Conservation (phyloP, 1,284 basidiomycete species). For the Ustilago bromivora region DNA sequence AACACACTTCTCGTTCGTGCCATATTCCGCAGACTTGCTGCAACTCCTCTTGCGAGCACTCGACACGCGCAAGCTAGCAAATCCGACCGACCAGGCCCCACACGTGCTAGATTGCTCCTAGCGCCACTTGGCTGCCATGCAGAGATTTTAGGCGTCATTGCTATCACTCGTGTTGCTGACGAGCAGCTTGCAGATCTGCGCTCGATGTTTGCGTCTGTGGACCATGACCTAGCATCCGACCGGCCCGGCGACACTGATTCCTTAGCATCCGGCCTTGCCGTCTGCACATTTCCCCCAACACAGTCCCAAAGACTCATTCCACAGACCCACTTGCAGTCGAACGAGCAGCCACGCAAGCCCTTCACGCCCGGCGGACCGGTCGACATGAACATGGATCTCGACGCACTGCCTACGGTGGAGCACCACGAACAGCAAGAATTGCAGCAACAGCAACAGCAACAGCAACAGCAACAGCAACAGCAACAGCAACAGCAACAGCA, state of each 20-base stretch:
- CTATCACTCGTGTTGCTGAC: conserved; percentile 6
- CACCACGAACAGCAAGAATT: background rate
- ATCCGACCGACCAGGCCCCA: background rate
- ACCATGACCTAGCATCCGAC: background rate
- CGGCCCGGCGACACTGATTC: background rate
- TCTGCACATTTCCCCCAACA: conserved; percentile 13
- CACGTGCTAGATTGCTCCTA: conserved; percentile 15
- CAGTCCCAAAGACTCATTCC: background rate
- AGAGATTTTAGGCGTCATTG: conserved; percentile 12
- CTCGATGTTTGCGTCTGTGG: conserved; percentile 4
- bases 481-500: background rate
- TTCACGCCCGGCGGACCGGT: conserved; percentile 2
- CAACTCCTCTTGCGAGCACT: conserved; percentile 19
- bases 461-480: background rate
- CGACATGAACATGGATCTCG: conserved; percentile 5
- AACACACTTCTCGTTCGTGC: conserved; percentile 10
- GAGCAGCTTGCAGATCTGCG: conserved; percentile 24
- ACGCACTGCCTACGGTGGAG: background rate
- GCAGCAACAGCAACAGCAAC: background rate
- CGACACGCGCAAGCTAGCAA: background rate
- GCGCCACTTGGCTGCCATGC: conserved; percentile 21
- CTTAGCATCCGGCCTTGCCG: conserved; percentile 29
- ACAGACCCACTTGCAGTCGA: background rate
- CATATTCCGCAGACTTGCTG: conserved; percentile 17
- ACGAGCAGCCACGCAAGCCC: background rate